Evolutionary conservation across 495 filamentous ascomycete species (phyloP), one percentile per base, ranked within the genome.

Genomic region (Glonium stellatum): DNA sequence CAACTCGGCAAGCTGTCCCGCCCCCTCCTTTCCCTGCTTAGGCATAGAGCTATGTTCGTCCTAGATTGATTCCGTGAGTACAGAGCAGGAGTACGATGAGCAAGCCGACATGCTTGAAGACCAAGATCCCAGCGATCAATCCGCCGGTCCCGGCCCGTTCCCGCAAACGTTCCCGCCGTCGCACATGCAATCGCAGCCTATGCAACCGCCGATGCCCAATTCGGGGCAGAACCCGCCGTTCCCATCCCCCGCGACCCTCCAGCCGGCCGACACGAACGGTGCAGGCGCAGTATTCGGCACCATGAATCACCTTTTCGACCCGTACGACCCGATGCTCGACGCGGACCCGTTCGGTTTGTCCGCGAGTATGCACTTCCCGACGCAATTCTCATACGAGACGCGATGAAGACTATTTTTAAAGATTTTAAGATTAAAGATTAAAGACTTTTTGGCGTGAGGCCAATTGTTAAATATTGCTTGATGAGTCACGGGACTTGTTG

Each of bases 71-170:
- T 82, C 71, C 80, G 79, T 88, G 76, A 80, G 74, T 85, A 81
- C 82, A 98, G 93, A 97, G 79, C 92, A 96, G 81, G 93, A 98
- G 79, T 97, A 97, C 79, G 93, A 98, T 75, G 90, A 93, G 57
- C 88, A 93, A 79, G 85, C 88, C 69, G 91, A 96, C 64, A 88
- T 96, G 81, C 84, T 93, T 71, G 92, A 97, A 71, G 92, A 96
- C 35, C 70, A 82, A 64, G 84, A 87, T 58, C 78, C 83, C 60
- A 68, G 60, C 66, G 66, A 71, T 41, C 68, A 66, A 21, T 67
- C 62, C 25, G 79, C 78, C 34, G 84, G 84, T 21, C 79, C 86
- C 25, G 84, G 84, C 82, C 48, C 87, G 2, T 91, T 87, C 65
- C 81, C 87, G 27, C 72, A 80, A 18, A 71, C 77, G 12, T 84